Evolutionary conservation across 495 filamentous ascomycete genomes (phyloP), one percentile per base, ranked within the genome.

Genomic region (Bryoglossum gracile): DNA sequence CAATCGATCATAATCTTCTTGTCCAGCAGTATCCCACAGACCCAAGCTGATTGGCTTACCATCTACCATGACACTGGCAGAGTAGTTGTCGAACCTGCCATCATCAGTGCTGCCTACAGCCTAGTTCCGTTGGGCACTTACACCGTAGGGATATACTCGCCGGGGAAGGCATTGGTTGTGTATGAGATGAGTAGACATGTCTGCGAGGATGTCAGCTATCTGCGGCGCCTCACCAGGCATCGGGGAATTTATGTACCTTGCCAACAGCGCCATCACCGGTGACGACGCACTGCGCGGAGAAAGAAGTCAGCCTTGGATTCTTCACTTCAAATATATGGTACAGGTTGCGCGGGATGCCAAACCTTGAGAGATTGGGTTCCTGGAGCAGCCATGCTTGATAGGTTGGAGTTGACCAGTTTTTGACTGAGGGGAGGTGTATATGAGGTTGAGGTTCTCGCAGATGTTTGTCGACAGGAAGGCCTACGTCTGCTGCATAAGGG

Each of bases 101-200:
- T 18, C 10, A 60, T 76, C 52, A 59, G 56, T 16, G 14, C 23
- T 40, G 44, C 6, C 24, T 26, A 21, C 23, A n/a, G 9, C 3
- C 22, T 17, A 16, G 3, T 18, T 21, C 16, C 18, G 13, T 38
- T 10, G 8, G n/a, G 8, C 37, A 82, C 87, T 75, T 72, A 97
- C 91, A 97, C 94, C 51, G 92, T 98, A 57, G 92, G 92, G 63
- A 98, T 96, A 64, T 98, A 98, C 74, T 98, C 92, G 56, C 92
- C 92, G 13, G 92, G 92, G 67, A 98, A 98, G 33, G 92, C 92
- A 75, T 98, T 98, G 41, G 92, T 98, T 32, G 92, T 97, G 67
- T 97, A 97, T 16, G 92, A 97, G 63, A 98, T 98, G 56, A 98
- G 83, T 48, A 98, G 84, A 73, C 92, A 98, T 74, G 92, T 98